phyloP scores from a whole-genome alignment of 331 rosid species.

The Arachis monticola region DNA sequence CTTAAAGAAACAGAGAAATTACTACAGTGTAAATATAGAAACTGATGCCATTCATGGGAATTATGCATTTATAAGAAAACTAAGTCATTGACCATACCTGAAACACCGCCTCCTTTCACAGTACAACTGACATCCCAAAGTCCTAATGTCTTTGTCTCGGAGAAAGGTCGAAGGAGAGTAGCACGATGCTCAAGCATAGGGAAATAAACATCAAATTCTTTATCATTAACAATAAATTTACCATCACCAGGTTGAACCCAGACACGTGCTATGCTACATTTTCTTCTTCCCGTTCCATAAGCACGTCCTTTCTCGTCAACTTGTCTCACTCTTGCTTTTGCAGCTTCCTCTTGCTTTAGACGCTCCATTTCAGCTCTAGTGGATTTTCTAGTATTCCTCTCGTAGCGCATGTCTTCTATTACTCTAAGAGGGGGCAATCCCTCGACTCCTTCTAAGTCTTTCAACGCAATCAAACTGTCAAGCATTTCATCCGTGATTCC shows the following conservation, averaged over 20 bases:
- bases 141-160: slow-evolving; percentile 92
- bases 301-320: slow-evolving; percentile 93
- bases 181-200: slow-evolving; percentile 98
- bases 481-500: slow-evolving; percentile 96
- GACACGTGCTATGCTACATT: slow-evolving; percentile 94
- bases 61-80: neutral
- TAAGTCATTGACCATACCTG: slow-evolving; percentile 58
- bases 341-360: slow-evolving; percentile 86
- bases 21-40: slow-evolving; percentile 19
- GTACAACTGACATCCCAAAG: slow-evolving; percentile 87
- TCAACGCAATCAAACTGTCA: slow-evolving; percentile 86
- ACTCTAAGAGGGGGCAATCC: slow-evolving; percentile 88
- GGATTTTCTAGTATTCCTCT: slow-evolving; percentile 71
- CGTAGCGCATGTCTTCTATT: slow-evolving; percentile 78
- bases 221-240: slow-evolving; percentile 73
- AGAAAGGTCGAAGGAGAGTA: slow-evolving; percentile 88
- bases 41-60: neutral
- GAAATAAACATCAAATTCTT: slow-evolving; percentile 88
- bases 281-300: slow-evolving; percentile 95
- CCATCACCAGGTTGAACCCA: slow-evolving; percentile 94
- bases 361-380: slow-evolving; percentile 87
- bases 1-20: neutral
- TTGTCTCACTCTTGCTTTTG: slow-evolving; percentile 83
- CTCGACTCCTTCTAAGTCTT: slow-evolving; percentile 74
- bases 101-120: slow-evolving; percentile 90